Evolutionary conservation across 495 filamentous ascomycete species (phyloP), one percentile per base, ranked within the genome.

Genomic region (Xylaria bambusicola): DNA sequence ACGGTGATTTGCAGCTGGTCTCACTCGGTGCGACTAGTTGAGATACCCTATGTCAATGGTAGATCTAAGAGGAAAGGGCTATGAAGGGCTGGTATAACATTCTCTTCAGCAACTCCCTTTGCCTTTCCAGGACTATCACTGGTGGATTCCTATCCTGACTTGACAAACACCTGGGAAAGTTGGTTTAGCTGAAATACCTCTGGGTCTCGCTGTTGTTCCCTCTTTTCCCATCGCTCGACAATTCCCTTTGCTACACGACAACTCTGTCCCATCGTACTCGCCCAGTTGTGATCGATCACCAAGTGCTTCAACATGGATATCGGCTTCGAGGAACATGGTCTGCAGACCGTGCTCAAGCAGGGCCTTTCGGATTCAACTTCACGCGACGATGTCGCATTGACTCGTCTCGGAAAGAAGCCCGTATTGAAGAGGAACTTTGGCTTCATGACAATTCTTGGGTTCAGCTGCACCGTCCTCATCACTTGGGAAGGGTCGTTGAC

Each of bases 381-480:
- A 20, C 71, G 66, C 44, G 80, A 83, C 59, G 74, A 77, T 47
- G 64, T 71, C 13, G 62, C 74, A 3, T 62, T 83, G 33, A 75
- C 73, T 12, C 74, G 74, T 3, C 67, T 84, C 49, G 82, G 82
- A 1, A 82, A 83, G 61, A 80, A 79, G 44, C 72, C 75, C 0
- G 76, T 82, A 15, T 66, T 83, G 40, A 78, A 75, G 71, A 63
- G 77, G 55, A 72, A 77, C 50, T 79, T 77, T 52, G 67, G 67
- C 31, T 74, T 77, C 62, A 46, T 79, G 26, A 71, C 73, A 1
- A 78, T 77, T 21, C 55, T 79, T 6, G 77, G 77, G 0, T 80
- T 80, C 35, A 73, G 72, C 3, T 76, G 70, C 47, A 77, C 73
- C 6, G 73, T 78, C 20, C 63, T 78, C 51, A 64, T 72, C 15